Percentiles rank a stretch among this genome's conserved stretches.
Evolutionary conservation across 2,329 filamentous ascomycete species (phyloP).

Genomic region (Penicillium sp.): DNA sequence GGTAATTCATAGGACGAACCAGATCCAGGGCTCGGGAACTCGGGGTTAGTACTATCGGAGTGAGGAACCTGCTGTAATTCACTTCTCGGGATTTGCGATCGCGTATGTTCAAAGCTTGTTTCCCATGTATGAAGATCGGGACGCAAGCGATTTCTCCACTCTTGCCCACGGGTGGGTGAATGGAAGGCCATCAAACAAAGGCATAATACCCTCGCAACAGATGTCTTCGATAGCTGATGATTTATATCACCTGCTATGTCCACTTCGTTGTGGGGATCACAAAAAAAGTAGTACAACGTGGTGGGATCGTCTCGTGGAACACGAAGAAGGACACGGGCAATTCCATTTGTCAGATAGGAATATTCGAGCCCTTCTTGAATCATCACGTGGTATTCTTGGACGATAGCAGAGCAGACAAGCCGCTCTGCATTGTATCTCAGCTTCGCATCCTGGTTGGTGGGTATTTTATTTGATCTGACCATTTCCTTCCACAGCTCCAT

Average conservation of each 20-base stretch:
- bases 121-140: neutral
- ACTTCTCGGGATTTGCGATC: neutral
- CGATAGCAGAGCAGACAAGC: slow-evolving; percentile 5
- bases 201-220: neutral
- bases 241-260: neutral
- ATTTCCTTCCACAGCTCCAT: slow-evolving; percentile 21
- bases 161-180: neutral
- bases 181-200: neutral
- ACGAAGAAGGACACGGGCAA: slow-evolving; percentile 5
- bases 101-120: neutral
- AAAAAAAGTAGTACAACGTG: slow-evolving; percentile 25
- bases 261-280: slow-evolving; percentile 16
- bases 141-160: neutral
- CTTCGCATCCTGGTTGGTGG: slow-evolving; percentile 9
- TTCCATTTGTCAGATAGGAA: neutral
- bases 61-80: neutral
- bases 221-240: neutral
- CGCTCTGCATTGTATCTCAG: slow-evolving; percentile 21
- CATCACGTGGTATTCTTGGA: neutral
- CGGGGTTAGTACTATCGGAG: neutral
- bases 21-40: neutral
- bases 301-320: slow-evolving; percentile 21
- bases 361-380: neutral
- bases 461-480: slow-evolving; percentile 9
- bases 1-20: neutral